phyloP scores from a whole-genome alignment of 1,284 basidiomycete genomes.

The Ceraceosorus guamensis region DNA sequence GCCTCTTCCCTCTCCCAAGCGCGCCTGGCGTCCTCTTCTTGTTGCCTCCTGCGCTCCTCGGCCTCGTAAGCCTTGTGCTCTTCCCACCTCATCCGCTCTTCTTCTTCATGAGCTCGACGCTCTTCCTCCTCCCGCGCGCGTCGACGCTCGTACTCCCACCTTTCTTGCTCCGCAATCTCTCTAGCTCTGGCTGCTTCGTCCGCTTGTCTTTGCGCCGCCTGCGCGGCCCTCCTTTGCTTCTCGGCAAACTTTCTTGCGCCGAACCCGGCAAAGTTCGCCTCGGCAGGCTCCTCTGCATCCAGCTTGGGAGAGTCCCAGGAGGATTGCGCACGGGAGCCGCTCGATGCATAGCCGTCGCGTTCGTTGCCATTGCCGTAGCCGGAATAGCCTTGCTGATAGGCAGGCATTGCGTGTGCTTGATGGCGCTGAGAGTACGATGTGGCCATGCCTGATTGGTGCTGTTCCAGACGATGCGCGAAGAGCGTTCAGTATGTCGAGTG shows the following conservation, averaged over 20 bases:
- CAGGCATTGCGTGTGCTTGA: no score
- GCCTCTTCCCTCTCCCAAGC: background rate
- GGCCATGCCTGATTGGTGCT: no score
- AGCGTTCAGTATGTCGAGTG: no score
- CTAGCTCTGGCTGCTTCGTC: background rate
- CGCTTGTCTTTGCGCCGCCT: background rate
- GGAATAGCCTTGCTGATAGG: no score
- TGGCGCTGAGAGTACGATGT: no score
- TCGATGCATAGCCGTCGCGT: no score
- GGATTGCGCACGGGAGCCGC: no score
- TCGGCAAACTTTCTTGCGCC: conserved; percentile 9
- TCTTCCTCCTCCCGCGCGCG: conserved; percentile 1
- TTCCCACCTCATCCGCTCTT: background rate
- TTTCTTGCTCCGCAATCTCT: background rate
- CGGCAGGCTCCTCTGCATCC: conserved; percentile 18
- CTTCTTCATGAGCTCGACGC: background rate
- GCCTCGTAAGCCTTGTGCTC: background rate
- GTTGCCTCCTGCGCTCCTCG: background rate
- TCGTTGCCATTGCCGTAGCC: no score
- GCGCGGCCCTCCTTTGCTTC: background rate
- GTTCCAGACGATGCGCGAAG: no score
- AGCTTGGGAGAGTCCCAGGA: no score
- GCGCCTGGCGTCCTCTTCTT: background rate
- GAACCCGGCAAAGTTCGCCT: conserved; percentile 16
- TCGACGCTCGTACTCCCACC: background rate